phyloP scores from a whole-genome alignment of 352 stramenopile genomes.

The Phytopythium helicoides region DNA sequence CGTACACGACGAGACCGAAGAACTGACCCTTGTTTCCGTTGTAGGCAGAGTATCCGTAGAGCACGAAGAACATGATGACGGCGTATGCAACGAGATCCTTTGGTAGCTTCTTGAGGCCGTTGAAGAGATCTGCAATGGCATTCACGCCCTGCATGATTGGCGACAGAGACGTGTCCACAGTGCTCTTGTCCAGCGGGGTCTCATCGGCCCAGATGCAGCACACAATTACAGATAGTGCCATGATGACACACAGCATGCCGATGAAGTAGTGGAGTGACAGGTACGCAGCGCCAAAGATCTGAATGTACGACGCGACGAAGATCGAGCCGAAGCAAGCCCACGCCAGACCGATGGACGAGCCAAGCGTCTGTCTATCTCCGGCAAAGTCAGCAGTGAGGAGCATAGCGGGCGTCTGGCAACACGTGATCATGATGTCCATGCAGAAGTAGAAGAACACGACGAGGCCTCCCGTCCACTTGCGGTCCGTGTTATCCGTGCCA shows the following conservation, averaged over 20 bases:
- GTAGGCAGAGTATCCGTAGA: conserved; percentile 64
- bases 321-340: conserved; percentile 28
- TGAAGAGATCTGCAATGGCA: conserved; percentile 34
- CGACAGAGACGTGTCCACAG: conserved; percentile 4
- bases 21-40: conserved; percentile 70
- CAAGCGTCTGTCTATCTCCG: conserved; percentile 34
- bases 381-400: conserved; percentile 42
- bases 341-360: conserved; percentile 18
- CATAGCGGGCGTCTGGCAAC: conserved; percentile 26
- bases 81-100: conserved; percentile 32
- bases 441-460: conserved; percentile 40
- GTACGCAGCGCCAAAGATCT: conserved; percentile 34
- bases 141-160: conserved; percentile 10
- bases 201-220: conserved; percentile 36
- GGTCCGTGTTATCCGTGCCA: conserved; percentile 17
- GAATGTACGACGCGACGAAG: conserved; percentile 34
- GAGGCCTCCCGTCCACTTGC: conserved; percentile 25
- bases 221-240: conserved; percentile 20
- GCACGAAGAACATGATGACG: conserved; percentile 42
- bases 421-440: conserved; percentile 48
- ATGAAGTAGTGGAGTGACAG: conserved; percentile 35
- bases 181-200: conserved; percentile 19
- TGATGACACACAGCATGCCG: conserved; percentile 30
- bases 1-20: conserved; percentile 42
- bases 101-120: conserved; percentile 36